Base-by-base conservation (phyloP, 2,329 filamentous ascomycete genomes). In the Didymella pinodella region DNA sequence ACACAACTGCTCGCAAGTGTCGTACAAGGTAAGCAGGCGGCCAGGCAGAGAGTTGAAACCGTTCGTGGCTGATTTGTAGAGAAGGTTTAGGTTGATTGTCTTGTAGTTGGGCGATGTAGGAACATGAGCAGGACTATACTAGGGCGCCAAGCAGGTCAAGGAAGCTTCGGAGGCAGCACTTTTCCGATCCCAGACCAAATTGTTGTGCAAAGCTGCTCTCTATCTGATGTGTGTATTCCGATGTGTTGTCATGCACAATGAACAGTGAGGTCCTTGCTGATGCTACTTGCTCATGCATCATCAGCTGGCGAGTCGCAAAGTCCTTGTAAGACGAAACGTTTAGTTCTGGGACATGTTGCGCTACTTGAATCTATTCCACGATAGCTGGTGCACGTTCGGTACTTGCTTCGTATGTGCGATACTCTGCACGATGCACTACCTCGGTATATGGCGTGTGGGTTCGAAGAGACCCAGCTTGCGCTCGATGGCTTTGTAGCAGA, bases 121-220 rank as follows among this genome's bases (percentile, higher is more conserved):
- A 40, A n/a, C 22, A 29, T 8, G 32, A 48, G 10, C 18, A 43
- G 25, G 6, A 43, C 22, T 20, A 29, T 36, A 22, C 36, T 48
- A 54, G 36, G 20, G 20, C 22, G 34, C 31, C 28, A 36, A 48
- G 45, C 16, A 48, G 45, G 52, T 48, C 36, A 54, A 48, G 8
- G 52, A 34, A 25, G 26, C 26, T 26, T 25, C 20, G 14, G 11
- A 54, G 20, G 36, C 44, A 32, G 34, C 44, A 40, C n/a, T 36
- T 32, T 48, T 26, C 18, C 10, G 11, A 16, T 41, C 18, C 12
- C 7, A 31, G 11, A 44, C 12, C 14, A 7, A 44, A 7, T 4
- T 44, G n/a, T 28, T n/a, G 41, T 44, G 6, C 25, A 11, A 41
- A 41, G 1, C 7, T 16, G 20, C 20, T 41, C 25, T 2, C 18